Percentiles rank a stretch among this genome's conserved stretches.
These are phyloP conservation scores for Pichia scutulata DNA, from an alignment of 805 yeast species.

Conservation along the genomic window DNA sequence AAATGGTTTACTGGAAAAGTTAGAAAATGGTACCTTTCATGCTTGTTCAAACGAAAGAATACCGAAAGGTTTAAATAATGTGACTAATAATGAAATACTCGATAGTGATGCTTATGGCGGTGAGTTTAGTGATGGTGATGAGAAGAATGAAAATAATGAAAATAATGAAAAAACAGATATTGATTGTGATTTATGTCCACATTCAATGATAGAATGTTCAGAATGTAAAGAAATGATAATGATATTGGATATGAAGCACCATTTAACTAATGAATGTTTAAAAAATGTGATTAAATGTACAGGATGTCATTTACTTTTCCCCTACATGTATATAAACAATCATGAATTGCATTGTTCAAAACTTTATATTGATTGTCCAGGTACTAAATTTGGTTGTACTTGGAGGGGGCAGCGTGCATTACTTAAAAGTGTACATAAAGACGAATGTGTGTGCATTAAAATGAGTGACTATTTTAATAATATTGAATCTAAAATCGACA, in stretches of 20 bases:
- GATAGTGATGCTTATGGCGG: slow-evolving; percentile 6
- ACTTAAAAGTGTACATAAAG: slow-evolving; percentile 21
- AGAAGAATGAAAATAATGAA: neutral
- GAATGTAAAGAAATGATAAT: slow-evolving; percentile 29
- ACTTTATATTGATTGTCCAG: slow-evolving; percentile 39
- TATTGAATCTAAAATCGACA: slow-evolving; percentile 24
- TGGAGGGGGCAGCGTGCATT: slow-evolving; percentile 35
- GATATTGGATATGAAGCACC: slow-evolving; percentile 26
- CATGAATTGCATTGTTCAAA: slow-evolving; percentile 38
- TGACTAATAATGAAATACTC: neutral
- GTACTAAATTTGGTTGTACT: slow-evolving; percentile 39
- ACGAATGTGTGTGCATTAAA: slow-evolving; percentile 25
- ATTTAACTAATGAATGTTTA: slow-evolving; percentile 33
- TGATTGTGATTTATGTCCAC: slow-evolving; percentile 30
- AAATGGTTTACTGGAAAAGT: slow-evolving; percentile 1
- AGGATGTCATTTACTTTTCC: slow-evolving; percentile 38
- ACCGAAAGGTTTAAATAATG: neutral
- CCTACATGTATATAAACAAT: slow-evolving; percentile 29
- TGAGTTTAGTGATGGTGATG: neutral
- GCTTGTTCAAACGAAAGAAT: neutral
- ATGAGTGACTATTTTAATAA: slow-evolving; percentile 20
- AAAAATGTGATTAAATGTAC: slow-evolving; percentile 31
- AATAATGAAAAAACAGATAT: neutral
- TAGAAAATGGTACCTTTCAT: neutral
- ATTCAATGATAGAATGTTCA: slow-evolving; percentile 29